Evolutionary conservation across 2,329 filamentous ascomycete species (phyloP).

Genomic region (Penicillium paneum): DNA sequence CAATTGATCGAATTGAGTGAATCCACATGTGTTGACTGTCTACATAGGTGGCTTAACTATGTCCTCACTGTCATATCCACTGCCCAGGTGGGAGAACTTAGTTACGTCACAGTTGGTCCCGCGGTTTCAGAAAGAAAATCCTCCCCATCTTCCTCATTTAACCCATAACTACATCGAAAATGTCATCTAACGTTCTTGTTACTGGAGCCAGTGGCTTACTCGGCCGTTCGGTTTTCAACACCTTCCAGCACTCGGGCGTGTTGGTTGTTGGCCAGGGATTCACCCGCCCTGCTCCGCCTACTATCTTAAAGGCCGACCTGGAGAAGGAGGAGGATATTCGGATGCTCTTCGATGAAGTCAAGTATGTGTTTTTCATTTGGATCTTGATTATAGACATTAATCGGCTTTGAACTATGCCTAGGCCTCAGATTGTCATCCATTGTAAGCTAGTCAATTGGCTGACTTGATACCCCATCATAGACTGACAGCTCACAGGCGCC

Average conservation of each 20-base stretch:
- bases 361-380: slow-evolving; percentile 37
- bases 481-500: slow-evolving; percentile 56
- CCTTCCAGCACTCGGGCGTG: slow-evolving; percentile 67
- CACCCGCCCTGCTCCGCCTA: slow-evolving; percentile 67
- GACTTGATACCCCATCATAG: background rate
- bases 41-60: background rate
- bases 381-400: background rate
- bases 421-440: slow-evolving; percentile 75
- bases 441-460: slow-evolving; percentile 53
- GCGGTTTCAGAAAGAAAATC: background rate
- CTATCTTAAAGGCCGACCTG: slow-evolving; percentile 59
- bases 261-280: slow-evolving; percentile 69
- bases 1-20: background rate
- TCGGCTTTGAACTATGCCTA: slow-evolving; percentile 32
- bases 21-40: background rate
- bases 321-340: slow-evolving; percentile 47
- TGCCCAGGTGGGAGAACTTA: slow-evolving; percentile 16
- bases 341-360: slow-evolving; percentile 50
- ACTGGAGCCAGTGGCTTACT: slow-evolving; percentile 84
- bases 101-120: slow-evolving; percentile 25
- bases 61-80: background rate
- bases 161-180: slow-evolving; percentile 11
- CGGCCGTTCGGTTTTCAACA: slow-evolving; percentile 71
- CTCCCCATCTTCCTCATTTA: background rate
- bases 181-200: slow-evolving; percentile 61